Evolutionary conservation across 2,329 filamentous ascomycete genomes (phyloP).

Genomic region (Hypocrella siamensis): DNA sequence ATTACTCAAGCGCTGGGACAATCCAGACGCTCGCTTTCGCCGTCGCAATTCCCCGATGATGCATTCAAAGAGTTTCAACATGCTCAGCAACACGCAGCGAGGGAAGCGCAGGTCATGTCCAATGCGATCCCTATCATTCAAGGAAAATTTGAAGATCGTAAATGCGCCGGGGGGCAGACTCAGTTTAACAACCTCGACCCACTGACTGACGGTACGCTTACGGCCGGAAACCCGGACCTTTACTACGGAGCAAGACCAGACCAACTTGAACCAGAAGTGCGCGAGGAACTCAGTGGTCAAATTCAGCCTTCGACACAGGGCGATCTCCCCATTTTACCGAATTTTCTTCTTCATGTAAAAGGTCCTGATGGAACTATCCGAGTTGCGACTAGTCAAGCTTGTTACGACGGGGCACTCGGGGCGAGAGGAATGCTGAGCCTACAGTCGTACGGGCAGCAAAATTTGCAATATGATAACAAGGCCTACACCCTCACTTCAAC

Average conservation of each 20-base stretch:
- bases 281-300: constrained; percentile 1
- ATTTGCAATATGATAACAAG: not conserved
- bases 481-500: not conserved
- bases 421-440: not conserved
- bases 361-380: constrained; percentile 14
- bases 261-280: constrained; percentile 12
- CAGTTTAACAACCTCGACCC: constrained; percentile 19
- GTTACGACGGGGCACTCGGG: constrained; percentile 11
- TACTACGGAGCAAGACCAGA: constrained; percentile 17
- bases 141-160: not conserved
- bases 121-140: constrained; percentile 12
- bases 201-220: constrained; percentile 18
- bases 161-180: constrained; percentile 1
- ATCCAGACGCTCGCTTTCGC: constrained; percentile 17
- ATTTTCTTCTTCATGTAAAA: constrained; percentile 23
- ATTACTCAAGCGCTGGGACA: constrained; percentile 5
- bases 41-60: constrained; percentile 16
- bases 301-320: constrained; percentile 17
- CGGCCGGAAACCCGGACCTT: constrained; percentile 15
- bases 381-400: constrained; percentile 16
- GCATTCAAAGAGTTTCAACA: constrained; percentile 14
- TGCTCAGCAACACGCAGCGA: constrained; percentile 13
- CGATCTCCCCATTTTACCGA: constrained; percentile 17
- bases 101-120: constrained; percentile 16
- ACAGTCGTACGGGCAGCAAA: not conserved